Evolutionary conservation across 1,139 yeast species (phyloP).

Genomic region (Zygosaccharomyces sapae): DNA sequence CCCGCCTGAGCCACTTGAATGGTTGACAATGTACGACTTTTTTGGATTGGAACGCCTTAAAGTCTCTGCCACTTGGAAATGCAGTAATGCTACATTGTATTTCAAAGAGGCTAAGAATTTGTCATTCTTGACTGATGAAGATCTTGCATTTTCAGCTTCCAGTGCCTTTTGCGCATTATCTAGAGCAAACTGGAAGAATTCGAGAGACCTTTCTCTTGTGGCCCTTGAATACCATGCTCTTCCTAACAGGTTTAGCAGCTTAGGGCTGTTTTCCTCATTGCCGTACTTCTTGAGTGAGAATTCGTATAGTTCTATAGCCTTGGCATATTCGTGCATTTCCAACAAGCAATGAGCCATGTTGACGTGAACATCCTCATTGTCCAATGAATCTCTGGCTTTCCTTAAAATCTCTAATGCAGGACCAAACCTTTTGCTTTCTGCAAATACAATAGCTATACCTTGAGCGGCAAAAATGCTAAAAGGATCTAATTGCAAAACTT

Average conservation of each 20-base stretch:
- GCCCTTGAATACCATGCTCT: constrained; percentile 91
- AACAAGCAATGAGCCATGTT: constrained; percentile 85
- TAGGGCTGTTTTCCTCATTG: constrained; percentile 49
- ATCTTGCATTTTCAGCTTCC: constrained; percentile 37
- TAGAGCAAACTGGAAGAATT: constrained; percentile 57
- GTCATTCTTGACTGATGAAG: constrained; percentile 30
- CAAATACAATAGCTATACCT: constrained; percentile 90
- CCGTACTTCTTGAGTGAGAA: constrained; percentile 67
- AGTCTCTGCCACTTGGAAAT: constrained; percentile 83
- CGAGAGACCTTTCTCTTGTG: constrained; percentile 57
- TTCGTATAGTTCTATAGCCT: constrained; percentile 87
- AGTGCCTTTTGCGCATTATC: constrained; percentile 60
- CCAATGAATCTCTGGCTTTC: constrained; percentile 84
- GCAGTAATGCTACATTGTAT: constrained; percentile 80
- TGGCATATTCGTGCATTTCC: constrained; percentile 75
- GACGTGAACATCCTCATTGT: constrained; percentile 75
- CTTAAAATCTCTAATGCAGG: constrained; percentile 83
- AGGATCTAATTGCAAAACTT: constrained; percentile 80
- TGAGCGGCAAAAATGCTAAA: constrained; percentile 94
- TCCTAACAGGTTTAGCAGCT: constrained; percentile 69
- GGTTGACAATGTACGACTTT: constrained; percentile 59
- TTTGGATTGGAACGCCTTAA: constrained; percentile 59
- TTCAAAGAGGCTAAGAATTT: constrained; percentile 46
- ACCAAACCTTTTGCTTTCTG: constrained; percentile 74
- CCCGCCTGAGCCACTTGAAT: constrained; percentile 56